These are phyloP conservation scores for Termitomyces sp. DNA, from an alignment of 768 basidiomycete species.

Conservation along the genomic window DNA sequence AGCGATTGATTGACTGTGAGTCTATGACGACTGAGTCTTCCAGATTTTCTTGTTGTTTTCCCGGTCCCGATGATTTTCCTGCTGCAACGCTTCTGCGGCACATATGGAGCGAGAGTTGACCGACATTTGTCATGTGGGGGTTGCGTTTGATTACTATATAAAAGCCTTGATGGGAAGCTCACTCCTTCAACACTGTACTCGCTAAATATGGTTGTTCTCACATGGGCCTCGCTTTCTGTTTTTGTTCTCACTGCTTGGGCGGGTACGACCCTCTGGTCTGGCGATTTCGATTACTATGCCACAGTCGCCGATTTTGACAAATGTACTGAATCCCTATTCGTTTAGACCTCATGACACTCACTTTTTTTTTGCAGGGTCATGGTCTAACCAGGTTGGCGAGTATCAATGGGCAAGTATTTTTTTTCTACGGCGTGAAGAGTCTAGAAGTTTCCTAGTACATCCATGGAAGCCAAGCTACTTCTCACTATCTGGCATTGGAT, in stretches of 20 bases:
- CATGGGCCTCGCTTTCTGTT: constrained; percentile 31
- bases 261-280: constrained; percentile 53
- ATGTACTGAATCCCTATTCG: constrained; percentile 31
- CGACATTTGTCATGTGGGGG: constrained; percentile 27
- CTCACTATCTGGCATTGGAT: constrained; percentile 48
- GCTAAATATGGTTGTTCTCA: constrained; percentile 23
- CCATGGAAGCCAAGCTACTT: constrained; percentile 50
- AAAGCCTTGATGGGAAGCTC: background rate
- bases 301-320: constrained; percentile 49
- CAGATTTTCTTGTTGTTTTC: constrained; percentile 22
- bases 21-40: constrained; percentile 9
- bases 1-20: constrained; percentile 15
- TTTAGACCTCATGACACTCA: background rate
- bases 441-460: constrained; percentile 37
- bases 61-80: constrained; percentile 37
- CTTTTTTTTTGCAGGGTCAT: constrained; percentile 40
- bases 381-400: constrained; percentile 49
- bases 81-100: constrained; percentile 19
- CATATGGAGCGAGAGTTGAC: constrained; percentile 26
- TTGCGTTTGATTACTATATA: constrained; percentile 11
- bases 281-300: constrained; percentile 47
- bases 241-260: constrained; percentile 35
- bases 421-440: background rate
- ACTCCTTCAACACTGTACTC: background rate
- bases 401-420: constrained; percentile 50